These are phyloP conservation scores for Globisporangium acanthophoron DNA, from an alignment of 352 stramenopile species.

Conservation along the genomic window DNA sequence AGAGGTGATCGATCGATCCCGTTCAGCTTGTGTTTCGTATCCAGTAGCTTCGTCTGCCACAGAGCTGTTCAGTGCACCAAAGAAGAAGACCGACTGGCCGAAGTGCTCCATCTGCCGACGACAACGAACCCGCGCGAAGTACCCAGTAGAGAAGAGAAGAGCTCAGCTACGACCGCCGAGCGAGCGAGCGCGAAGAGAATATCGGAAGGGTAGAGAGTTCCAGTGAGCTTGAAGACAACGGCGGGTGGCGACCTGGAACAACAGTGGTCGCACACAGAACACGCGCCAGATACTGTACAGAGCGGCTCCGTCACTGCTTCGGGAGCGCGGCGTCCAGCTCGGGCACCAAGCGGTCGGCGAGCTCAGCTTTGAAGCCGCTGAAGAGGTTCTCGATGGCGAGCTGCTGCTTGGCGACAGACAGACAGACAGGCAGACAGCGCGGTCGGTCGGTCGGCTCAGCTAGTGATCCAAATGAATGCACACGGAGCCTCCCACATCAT, in stretches of 20 bases:
- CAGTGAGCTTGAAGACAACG: not conserved
- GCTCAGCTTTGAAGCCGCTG: constrained; percentile 20
- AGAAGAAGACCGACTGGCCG: not conserved
- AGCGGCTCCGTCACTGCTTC: constrained; percentile 8
- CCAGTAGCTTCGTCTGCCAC: not conserved
- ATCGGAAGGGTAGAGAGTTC: not conserved
- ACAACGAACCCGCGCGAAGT: no score
- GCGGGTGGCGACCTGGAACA: no score
- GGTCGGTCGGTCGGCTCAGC: not conserved
- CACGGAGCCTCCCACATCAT: not conserved
- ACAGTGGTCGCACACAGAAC: no score
- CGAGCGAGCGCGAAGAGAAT: no score
- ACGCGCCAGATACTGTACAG: not conserved
- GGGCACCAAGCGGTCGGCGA: constrained; percentile 26
- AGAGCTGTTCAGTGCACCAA: not conserved
- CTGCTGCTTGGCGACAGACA: constrained; percentile 2
- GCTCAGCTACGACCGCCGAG: no score
- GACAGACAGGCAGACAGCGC: not conserved
- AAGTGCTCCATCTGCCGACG: no score
- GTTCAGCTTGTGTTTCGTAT: not conserved
- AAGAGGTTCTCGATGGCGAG: constrained; percentile 15
- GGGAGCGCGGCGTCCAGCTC: constrained; percentile 13
- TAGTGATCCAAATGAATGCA: not conserved
- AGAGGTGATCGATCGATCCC: not conserved
- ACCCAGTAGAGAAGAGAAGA: no score